Conservation (phyloP, 768 basidiomycete genomes). For the Podaxis carcinomalis region DNA sequence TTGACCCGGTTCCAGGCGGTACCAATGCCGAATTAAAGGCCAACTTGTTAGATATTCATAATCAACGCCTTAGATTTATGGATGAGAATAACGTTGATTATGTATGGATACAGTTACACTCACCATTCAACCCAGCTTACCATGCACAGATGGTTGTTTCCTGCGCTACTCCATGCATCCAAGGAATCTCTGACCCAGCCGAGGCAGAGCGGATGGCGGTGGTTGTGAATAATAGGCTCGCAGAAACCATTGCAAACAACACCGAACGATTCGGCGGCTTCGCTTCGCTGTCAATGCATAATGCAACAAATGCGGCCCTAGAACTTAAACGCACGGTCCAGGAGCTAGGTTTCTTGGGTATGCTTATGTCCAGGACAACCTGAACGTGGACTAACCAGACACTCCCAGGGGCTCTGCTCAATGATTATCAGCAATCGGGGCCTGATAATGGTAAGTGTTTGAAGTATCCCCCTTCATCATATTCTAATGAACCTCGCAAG, state of each 20-base stretch:
- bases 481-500: conserved; percentile 12
- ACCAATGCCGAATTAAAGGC: conserved; percentile 25
- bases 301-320: conserved; percentile 34
- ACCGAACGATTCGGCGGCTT: conserved; percentile 38
- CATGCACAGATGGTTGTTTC: conserved; percentile 34
- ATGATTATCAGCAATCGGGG: conserved; percentile 42
- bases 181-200: conserved; percentile 31
- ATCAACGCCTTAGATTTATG: conserved; percentile 32
- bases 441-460: conserved; percentile 27
- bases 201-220: conserved; percentile 29
- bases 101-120: conserved; percentile 16
- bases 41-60: conserved; percentile 35
- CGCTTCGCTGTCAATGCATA: conserved; percentile 40
- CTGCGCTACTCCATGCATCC: conserved; percentile 33
- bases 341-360: conserved; percentile 36
- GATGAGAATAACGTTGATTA: conserved; percentile 33
- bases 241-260: conserved; percentile 32
- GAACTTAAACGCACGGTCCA: conserved; percentile 36
- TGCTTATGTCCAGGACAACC: neutral
- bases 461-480: neutral
- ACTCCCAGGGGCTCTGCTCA: conserved; percentile 31
- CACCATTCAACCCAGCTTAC: neutral
- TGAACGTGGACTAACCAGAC: neutral
- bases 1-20: conserved; percentile 20
- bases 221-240: conserved; percentile 32